Evolutionary conservation across 106 monocot genomes (phyloP).

Genomic region (Triglochin maritima): DNA sequence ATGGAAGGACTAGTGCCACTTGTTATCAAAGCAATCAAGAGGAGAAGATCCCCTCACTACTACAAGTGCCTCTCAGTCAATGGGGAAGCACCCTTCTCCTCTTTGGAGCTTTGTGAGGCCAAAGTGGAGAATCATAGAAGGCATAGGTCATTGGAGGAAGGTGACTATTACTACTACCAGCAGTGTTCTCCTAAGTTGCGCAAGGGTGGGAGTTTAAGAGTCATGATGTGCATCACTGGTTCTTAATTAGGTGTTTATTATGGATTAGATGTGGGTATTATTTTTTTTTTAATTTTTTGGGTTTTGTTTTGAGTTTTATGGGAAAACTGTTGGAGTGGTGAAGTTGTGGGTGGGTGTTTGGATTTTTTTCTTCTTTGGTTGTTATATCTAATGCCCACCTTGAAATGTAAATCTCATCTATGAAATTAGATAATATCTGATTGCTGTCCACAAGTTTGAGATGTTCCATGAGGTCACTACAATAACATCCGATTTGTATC

Average conservation of each 20-base stretch:
- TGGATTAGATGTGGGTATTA: neutral
- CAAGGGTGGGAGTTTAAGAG: conserved; percentile 4
- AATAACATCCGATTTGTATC: too few species aligned
- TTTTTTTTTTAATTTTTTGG: neutral
- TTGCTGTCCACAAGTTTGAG: too few species aligned
- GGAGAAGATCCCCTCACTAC: conserved; percentile 8
- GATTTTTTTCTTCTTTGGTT: neutral
- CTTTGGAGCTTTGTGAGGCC: neutral
- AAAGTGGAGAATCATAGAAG: neutral
- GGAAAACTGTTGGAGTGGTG: neutral
- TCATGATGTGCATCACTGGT: conserved; percentile 7
- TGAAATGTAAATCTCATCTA: too few species aligned
- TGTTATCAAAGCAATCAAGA: conserved; percentile 18
- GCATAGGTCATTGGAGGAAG: conserved; percentile 4
- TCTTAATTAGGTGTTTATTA: conserved; percentile 1
- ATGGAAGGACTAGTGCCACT: conserved; percentile 39
- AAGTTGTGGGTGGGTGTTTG: neutral
- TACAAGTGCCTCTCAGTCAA: conserved; percentile 15
- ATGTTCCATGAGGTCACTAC: too few species aligned
- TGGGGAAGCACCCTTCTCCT: neutral
- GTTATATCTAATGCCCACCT: neutral
- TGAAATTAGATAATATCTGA: too few species aligned
- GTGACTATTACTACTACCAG: neutral
- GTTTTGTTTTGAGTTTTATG: neutral
- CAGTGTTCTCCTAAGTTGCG: neutral